Base-by-base conservation (phyloP, 306 rosid genomes). In the Sesbania bispinosa region DNA sequence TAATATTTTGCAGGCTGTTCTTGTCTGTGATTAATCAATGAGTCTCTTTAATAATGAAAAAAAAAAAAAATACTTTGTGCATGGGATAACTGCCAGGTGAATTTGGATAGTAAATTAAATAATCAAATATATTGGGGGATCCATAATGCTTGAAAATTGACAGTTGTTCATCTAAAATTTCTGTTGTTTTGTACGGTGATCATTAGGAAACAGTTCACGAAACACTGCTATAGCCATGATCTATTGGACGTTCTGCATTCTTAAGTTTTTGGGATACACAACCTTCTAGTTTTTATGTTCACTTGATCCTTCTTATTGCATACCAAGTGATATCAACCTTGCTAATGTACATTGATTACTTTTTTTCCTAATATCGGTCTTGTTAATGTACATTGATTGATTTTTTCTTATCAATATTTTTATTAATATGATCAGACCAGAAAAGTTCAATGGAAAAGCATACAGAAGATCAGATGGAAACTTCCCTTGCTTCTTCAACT, bases 401-500 rank as follows among this genome's bases (percentile, higher is more conserved):
- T 27, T 67, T 83, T 20, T 21, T 41, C 46, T 76, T 36, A 55
- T 32, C 50, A 58, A 43, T 71, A 29, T 38, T 80, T 30, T 38
- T 67, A 33, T 41, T 72, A 64, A 67, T 81, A 43, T 75, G 72
- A 72, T 39, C 90, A 88, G 97, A 88, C 69, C 87, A 86, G 83
- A 85, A 77, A 84, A 85, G 11, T 77, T 66, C 76, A 67, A 59
- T 71, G 42, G 96, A 85, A 73, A 84, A 85, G 86, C 84, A 77
- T 41, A 30, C 69, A 23, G 93, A 88, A 70, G 82, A 83, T 71
- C 92, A 88, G 78, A 78, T 76, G 1, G 94, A 87, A 80, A 79
- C 84, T 73, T 85, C 87, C 82, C 82, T 82, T 57, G 96, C 91
- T 74, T 86, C 96, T 53, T 79, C 90, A 14, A 82, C 78, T 76